phyloP scores from a whole-genome alignment of 495 filamentous ascomycete genomes.

The Patellaria atrata region DNA sequence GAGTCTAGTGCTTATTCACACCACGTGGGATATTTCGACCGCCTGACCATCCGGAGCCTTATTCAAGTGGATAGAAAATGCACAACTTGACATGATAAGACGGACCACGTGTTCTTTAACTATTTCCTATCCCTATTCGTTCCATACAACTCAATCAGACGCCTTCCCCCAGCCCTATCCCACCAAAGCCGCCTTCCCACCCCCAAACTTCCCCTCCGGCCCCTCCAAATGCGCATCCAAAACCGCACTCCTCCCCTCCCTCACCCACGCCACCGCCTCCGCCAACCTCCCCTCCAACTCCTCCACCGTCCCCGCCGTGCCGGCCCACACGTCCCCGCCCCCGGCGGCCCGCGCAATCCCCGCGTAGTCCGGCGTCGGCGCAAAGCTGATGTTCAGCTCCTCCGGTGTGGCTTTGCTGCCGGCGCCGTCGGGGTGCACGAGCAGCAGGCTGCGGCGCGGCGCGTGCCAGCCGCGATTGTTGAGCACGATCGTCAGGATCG shows the following conservation, averaged over 20 bases:
- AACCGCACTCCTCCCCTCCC: slow-evolving; percentile 25
- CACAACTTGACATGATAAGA: too few relatives aligned
- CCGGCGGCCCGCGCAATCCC: slow-evolving; percentile 85
- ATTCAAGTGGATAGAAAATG: too few relatives aligned
- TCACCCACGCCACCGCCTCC: slow-evolving; percentile 25
- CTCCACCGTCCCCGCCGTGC: slow-evolving; percentile 20
- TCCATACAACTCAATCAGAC: too few relatives aligned
- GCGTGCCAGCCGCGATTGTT: slow-evolving; percentile 70
- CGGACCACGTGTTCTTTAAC: too few relatives aligned
- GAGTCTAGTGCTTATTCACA: too few relatives aligned
- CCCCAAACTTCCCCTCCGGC: slow-evolving; percentile 27
- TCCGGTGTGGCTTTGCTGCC: slow-evolving; percentile 62
- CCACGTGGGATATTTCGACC: too few relatives aligned
- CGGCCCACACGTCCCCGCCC: slow-evolving; percentile 41
- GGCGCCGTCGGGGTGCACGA: slow-evolving; percentile 26
- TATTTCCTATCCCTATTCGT: too few relatives aligned
- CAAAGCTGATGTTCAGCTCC: slow-evolving; percentile 82
- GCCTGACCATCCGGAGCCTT: too few relatives aligned
- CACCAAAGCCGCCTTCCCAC: slow-evolving; percentile 23
- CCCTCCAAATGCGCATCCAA: slow-evolving; percentile 30
- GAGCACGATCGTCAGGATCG: slow-evolving; percentile 76
- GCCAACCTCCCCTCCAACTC: slow-evolving; percentile 23
- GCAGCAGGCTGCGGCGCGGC: slow-evolving; percentile 23
- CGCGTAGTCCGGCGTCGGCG: slow-evolving; percentile 72
- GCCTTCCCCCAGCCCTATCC: slow-evolving; percentile 9